These are phyloP conservation scores for Schrenkiella parvula DNA, from an alignment of 345 rosid species.

Conservation along the genomic window DNA sequence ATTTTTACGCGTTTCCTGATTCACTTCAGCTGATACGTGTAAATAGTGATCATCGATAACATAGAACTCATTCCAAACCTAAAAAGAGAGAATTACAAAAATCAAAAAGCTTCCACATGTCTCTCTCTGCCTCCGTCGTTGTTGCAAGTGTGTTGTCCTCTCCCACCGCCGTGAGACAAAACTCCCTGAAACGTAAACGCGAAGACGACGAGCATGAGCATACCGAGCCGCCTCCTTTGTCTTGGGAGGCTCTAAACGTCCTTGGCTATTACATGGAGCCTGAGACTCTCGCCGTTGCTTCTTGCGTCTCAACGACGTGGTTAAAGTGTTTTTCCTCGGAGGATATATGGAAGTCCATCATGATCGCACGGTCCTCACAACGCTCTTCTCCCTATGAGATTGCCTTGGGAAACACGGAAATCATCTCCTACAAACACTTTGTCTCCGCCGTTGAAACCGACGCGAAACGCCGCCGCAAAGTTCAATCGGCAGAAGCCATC, in stretches of 20 bases:
- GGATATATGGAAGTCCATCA: not conserved
- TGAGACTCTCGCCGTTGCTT: not conserved
- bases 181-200: not conserved
- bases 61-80: not conserved
- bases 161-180: not conserved
- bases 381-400: not conserved
- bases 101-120: not conserved
- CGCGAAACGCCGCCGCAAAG: constrained; percentile 21
- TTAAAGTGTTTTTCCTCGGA: constrained; percentile 9
- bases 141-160: not conserved
- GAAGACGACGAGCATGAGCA: not conserved
- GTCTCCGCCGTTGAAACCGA: not conserved
- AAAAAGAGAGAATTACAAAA: not conserved
- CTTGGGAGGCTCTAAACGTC: constrained; percentile 7
- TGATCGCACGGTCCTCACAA: not conserved
- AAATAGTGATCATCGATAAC: not conserved
- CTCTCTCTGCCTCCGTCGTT: not conserved
- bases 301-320: constrained; percentile 28
- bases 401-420: not conserved
- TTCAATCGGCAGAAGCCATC: not conserved
- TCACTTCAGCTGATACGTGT: not conserved
- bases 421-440: not conserved
- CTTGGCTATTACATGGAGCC: constrained; percentile 17
- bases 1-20: not conserved
- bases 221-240: not conserved